phyloP scores from a whole-genome alignment of 1,284 basidiomycete species.

The Rhodotorula glutinis region DNA sequence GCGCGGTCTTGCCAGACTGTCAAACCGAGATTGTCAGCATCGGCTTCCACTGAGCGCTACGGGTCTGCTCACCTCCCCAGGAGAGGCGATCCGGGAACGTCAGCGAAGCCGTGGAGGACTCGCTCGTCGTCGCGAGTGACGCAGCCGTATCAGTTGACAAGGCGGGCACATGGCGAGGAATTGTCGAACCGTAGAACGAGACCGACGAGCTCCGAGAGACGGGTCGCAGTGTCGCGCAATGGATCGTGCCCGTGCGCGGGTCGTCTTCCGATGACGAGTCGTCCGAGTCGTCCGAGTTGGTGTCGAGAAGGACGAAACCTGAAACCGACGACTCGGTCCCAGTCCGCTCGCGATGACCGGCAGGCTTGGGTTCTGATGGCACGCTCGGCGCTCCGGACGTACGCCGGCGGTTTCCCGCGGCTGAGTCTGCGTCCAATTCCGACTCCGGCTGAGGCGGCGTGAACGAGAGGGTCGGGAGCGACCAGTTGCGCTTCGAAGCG shows the following conservation, averaged over 20 bases:
- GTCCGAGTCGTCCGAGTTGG: background rate
- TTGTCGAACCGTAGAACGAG: background rate
- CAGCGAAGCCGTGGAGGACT: background rate
- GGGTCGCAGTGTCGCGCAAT: conserved; percentile 31
- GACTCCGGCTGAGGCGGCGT: background rate
- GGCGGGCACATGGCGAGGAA: background rate
- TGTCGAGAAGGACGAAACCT: conserved; percentile 9
- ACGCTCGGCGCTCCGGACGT: no score
- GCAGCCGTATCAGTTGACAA: background rate
- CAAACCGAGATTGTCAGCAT: background rate
- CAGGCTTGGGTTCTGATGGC: no score
- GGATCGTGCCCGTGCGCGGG: conserved; percentile 21
- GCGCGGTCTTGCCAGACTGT: background rate
- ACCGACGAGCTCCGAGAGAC: conserved; percentile 7
- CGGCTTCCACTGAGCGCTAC: background rate
- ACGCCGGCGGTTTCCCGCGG: no score
- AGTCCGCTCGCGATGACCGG: no score
- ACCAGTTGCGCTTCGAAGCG: background rate
- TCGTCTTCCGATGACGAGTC: conserved; percentile 15
- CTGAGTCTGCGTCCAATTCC: background rate
- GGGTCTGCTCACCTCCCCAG: background rate
- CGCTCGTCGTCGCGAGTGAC: background rate
- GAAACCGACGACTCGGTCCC: background rate
- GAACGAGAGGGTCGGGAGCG: background rate
- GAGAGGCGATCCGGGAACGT: background rate